Percentiles rank a stretch among this genome's conserved stretches.
These are phyloP conservation scores for Aspergillus nomiae DNA, from an alignment of 2,329 filamentous ascomycete species.

Conservation along the genomic window DNA sequence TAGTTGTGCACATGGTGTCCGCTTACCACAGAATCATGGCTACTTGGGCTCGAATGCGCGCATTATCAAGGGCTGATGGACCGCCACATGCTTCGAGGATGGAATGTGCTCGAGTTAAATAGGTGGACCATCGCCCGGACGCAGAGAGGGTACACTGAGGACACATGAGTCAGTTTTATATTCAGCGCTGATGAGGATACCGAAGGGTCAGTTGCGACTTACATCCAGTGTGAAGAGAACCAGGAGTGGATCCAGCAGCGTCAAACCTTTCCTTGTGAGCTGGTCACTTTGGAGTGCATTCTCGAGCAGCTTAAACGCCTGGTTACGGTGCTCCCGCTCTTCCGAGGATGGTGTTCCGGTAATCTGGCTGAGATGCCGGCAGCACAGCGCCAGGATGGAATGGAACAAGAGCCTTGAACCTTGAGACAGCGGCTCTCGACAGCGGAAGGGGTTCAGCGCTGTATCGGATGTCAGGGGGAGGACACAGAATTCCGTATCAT, in stretches of 20 bases:
- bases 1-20: background rate
- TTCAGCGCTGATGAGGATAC: background rate
- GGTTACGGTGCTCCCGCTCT: conserved; percentile 14
- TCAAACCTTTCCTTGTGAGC: background rate
- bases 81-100: conserved; percentile 27
- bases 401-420: conserved; percentile 34
- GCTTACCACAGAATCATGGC: conserved; percentile 35
- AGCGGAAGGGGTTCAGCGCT: conserved; percentile 36
- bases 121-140: conserved; percentile 31
- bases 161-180: background rate
- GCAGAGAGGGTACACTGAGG: conserved; percentile 37
- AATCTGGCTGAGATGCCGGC: conserved; percentile 33
- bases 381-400: conserved; percentile 27
- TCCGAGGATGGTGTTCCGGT: conserved; percentile 14
- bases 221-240: conserved; percentile 39
- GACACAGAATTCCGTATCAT: conserved; percentile 39
- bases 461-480: conserved; percentile 37
- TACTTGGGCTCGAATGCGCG: conserved; percentile 30
- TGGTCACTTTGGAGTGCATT: conserved; percentile 13
- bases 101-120: conserved; percentile 27
- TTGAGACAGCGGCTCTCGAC: conserved; percentile 20
- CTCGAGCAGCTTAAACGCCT: conserved; percentile 28
- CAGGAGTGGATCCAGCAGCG: conserved; percentile 30
- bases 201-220: background rate
- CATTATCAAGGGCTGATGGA: conserved; percentile 14